Evolutionary conservation across 2,329 filamentous ascomycete species (phyloP).

Genomic region (Arthrobotrys musiformis): DNA sequence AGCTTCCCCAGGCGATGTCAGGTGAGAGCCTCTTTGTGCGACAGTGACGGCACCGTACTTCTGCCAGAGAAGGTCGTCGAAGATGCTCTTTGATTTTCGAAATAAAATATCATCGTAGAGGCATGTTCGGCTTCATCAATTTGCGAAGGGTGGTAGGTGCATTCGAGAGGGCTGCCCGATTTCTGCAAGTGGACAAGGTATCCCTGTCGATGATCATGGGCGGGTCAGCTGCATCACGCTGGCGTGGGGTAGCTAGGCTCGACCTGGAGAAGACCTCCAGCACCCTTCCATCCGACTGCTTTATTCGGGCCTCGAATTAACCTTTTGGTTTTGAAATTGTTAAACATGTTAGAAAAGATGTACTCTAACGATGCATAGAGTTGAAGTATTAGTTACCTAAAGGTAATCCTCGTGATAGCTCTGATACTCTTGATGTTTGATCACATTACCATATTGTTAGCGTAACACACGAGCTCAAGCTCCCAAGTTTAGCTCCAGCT

Average conservation of each 20-base stretch:
- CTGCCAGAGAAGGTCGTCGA: conserved; percentile 14
- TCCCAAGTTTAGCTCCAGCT: conserved; percentile 11
- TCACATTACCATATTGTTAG: conserved; percentile 45
- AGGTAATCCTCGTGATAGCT: conserved; percentile 41
- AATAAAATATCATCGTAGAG: conserved; percentile 1
- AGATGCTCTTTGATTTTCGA: neutral
- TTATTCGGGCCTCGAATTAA: conserved; percentile 3
- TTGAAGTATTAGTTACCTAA: conserved; percentile 41
- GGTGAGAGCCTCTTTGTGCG: conserved; percentile 42
- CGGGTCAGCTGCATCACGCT: conserved; percentile 51
- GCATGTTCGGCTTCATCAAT: conserved; percentile 16
- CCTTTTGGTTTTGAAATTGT: conserved; percentile 5
- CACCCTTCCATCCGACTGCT: conserved; percentile 17
- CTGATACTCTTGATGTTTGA: conserved; percentile 8
- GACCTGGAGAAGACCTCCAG: conserved; percentile 35
- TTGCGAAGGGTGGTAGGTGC: conserved; percentile 47
- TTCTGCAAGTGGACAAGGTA: conserved; percentile 28
- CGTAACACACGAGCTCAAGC: conserved; percentile 38
- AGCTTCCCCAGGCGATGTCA: conserved; percentile 28
- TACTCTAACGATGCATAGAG: conserved; percentile 10
- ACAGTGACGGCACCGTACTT: conserved; percentile 26
- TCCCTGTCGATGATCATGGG: conserved; percentile 53
- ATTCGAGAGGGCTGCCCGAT: conserved; percentile 30
- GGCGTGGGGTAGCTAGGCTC: conserved; percentile 42
- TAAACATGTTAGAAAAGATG: conserved; percentile 23